phyloP scores from a whole-genome alignment of 306 rosid species.

The Mimosa bimucronata region DNA sequence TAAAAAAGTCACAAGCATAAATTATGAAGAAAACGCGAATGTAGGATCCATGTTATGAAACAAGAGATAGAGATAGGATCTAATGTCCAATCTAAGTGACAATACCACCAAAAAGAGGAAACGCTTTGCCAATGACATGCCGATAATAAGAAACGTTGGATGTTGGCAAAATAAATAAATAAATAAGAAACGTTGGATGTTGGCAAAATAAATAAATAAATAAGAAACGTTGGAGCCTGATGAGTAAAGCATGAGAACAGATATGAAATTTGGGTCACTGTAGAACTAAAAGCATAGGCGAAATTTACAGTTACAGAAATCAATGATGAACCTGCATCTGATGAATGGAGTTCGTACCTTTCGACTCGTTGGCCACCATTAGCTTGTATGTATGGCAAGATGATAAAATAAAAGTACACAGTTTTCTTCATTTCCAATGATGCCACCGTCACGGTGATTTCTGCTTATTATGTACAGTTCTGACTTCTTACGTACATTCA shows the following conservation, averaged over 20 bases:
- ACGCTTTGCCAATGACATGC: neutral
- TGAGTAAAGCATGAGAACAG: neutral
- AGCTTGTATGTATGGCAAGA: neutral
- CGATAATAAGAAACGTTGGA: too few species aligned
- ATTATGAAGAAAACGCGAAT: neutral
- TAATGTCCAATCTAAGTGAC: neutral
- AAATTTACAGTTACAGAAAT: neutral
- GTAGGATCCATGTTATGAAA: neutral
- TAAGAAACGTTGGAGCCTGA: conserved; percentile 3
- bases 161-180: too few species aligned
- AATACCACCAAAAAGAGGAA: neutral
- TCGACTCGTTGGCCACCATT: conserved; percentile 8
- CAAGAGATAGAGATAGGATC: neutral
- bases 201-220: too few species aligned
- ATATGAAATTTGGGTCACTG: neutral
- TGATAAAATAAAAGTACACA: neutral
- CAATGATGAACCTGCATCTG: neutral
- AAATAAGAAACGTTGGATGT: too few species aligned
- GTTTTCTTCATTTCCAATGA: neutral
- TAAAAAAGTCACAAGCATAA: neutral
- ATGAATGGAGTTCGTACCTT: conserved; percentile 20
- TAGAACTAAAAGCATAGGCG: neutral
- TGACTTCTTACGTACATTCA: neutral
- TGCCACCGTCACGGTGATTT: neutral
- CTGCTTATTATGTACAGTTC: neutral